Base-by-base conservation (phyloP, 2,329 filamentous ascomycete genomes). In the Ophiocordyceps robertsii region DNA sequence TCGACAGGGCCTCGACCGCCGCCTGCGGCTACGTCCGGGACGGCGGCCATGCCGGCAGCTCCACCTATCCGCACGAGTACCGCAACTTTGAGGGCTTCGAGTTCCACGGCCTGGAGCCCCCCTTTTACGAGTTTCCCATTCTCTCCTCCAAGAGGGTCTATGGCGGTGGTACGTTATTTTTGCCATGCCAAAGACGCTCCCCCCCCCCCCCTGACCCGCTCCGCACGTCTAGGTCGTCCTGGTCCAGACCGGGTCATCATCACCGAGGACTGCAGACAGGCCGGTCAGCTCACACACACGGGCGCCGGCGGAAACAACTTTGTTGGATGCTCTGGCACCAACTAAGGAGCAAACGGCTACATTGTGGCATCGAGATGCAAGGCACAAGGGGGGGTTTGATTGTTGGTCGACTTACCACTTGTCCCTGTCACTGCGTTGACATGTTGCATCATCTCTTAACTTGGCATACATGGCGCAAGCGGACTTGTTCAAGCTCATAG, bases 261-360 rank as follows among this genome's bases (percentile, higher is more conserved):
- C 45, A 80, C 76, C 54, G 65, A 54, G 0, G 46, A 60, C 14
- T 73, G 79, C 51, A 45, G 69, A 44, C 68, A 74, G 37, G 80
- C 77, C 13, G 80, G 78, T 32, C 64, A 72, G 27, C 82, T 85
- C 47, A 85, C 82, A 0, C 82, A 85, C 54, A 82, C 77, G 19
- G 81, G 81, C 27, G 80, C 81, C 16, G 75, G 69, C 40, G 77
- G 77, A 8, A 78, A 84, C 57, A 66, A 72, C 60, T 85, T 85
- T 60, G 77, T 84, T 43, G 71, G 66, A n/a, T 84, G 80, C 59
- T 47, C 43, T 0, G 56, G 55, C 4, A 58, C 55, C 12, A 39
- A 43, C 16, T 50, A 27, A 27, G 24, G 9, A 27, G 9, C 24
- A 27, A 27, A 4, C 4, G 24, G 24, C 24, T 7, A 7, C n/a